Evolutionary conservation across 148 eudicot species (phyloP).

Genomic region (Rhododendron griersonianum): DNA sequence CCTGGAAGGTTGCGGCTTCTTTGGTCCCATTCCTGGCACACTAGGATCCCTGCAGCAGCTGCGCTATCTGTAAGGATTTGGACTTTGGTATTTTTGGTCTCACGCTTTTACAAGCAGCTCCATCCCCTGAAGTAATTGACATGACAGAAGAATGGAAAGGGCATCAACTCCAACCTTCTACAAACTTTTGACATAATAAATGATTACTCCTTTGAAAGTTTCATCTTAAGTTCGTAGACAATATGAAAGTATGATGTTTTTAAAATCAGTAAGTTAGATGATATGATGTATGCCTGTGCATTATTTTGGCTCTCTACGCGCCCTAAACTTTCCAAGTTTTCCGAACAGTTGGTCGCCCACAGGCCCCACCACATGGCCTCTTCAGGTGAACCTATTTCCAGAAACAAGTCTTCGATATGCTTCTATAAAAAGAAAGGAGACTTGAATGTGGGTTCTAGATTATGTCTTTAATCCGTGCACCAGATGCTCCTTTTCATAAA

Average conservation of each 20-base stretch:
- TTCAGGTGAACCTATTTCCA: background rate
- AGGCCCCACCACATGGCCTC: background rate
- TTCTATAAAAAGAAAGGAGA: background rate
- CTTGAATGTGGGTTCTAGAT: background rate
- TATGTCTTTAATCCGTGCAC: background rate
- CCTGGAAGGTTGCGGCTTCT: conserved; percentile 68
- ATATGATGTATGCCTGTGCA: background rate
- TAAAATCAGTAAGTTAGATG: background rate
- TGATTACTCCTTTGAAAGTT: background rate
- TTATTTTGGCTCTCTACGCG: background rate
- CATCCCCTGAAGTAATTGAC: background rate
- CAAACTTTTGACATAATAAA: background rate
- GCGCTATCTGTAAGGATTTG: conserved; percentile 52
- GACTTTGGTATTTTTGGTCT: background rate
- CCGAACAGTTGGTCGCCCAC: background rate
- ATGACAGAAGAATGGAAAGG: background rate
- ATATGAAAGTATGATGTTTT: background rate
- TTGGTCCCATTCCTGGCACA: conserved; percentile 58
- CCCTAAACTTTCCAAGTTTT: background rate
- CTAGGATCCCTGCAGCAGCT: conserved; percentile 60
- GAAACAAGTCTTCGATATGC: background rate
- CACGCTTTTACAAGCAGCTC: background rate
- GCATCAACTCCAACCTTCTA: background rate
- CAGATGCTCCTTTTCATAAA: background rate
- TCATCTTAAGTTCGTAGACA: background rate